phyloP scores from a whole-genome alignment of 2,329 filamentous ascomycete genomes.

The Colletotrichum tofieldiae region DNA sequence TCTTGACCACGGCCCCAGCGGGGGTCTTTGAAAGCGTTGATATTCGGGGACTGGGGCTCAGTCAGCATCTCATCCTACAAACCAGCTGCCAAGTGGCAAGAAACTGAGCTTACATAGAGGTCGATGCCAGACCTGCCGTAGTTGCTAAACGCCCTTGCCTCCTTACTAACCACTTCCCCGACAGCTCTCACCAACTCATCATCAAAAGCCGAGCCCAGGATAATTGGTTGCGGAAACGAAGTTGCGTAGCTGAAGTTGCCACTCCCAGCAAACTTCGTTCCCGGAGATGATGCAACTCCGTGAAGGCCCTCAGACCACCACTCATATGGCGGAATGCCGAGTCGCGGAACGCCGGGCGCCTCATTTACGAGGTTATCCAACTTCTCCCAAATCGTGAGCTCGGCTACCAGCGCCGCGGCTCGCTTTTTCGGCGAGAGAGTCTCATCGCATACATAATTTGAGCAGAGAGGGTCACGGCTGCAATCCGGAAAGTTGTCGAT shows the following conservation, averaged over 20 bases:
- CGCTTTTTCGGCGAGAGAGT: conserved; percentile 57
- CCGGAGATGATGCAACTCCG: conserved; percentile 70
- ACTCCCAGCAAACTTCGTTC: conserved; percentile 66
- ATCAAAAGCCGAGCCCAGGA: conserved; percentile 75
- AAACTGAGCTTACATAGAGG: conserved; percentile 60
- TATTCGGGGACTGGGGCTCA: conserved; percentile 68
- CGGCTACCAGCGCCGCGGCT: conserved; percentile 64
- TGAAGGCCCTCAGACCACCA: conserved; percentile 77
- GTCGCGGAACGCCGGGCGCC: conserved; percentile 64
- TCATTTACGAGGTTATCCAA: conserved; percentile 62
- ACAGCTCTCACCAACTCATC: conserved; percentile 72
- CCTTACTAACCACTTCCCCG: conserved; percentile 69
- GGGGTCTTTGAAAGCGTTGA: conserved; percentile 76
- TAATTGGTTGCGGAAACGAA: conserved; percentile 76
- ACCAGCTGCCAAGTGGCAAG: too few species aligned
- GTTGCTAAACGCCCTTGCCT: conserved; percentile 78
- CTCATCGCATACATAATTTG: conserved; percentile 62
- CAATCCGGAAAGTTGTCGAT: conserved; percentile 47
- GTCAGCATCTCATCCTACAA: not conserved
- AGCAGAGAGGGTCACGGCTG: conserved; percentile 48
- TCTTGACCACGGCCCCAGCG: conserved; percentile 75
- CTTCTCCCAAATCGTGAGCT: conserved; percentile 68
- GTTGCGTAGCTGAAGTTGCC: conserved; percentile 73
- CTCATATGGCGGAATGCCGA: conserved; percentile 72
- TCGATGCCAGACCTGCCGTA: conserved; percentile 68